phyloP scores from a whole-genome alignment of 1,139 yeast species.

The Candida sp. region DNA sequence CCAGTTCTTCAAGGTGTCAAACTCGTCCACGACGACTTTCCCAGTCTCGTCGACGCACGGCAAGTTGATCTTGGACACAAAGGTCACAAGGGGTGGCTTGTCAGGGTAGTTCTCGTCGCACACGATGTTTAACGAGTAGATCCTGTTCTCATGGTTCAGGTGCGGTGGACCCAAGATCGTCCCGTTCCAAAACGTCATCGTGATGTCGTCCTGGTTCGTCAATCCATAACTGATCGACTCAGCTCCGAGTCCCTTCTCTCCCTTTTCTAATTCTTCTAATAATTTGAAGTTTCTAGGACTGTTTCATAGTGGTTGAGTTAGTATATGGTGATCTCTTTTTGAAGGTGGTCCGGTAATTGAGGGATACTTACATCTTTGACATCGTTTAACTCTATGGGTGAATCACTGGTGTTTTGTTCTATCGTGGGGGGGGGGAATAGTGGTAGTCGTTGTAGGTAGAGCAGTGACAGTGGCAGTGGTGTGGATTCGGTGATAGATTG shows the following conservation, averaged over 20 bases:
- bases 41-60: conserved; percentile 89
- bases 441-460: no score
- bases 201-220: conserved; percentile 85
- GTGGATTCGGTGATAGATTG: no score
- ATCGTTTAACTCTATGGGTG: conserved; percentile 16
- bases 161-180: conserved; percentile 98
- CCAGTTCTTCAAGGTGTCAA: conserved; percentile 84
- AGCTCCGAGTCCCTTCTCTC: conserved; percentile 97
- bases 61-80: conserved; percentile 82
- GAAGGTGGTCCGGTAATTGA: not conserved
- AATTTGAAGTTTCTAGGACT: conserved; percentile 95
- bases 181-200: conserved; percentile 96
- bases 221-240: conserved; percentile 96
- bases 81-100: conserved; percentile 80
- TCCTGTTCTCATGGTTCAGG: conserved; percentile 90
- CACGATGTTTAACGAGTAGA: conserved; percentile 78
- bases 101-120: conserved; percentile 92
- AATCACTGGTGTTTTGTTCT: no score
- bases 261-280: conserved; percentile 95
- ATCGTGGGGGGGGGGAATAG: no score
- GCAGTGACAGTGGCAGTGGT: no score
- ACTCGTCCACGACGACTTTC: conserved; percentile 58
- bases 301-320: not conserved
- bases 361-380: conserved; percentile 48
- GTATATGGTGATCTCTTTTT: no score